Conservation (phyloP, 2,329 filamentous ascomycete genomes). For the Hymenoscyphus salicellus region DNA sequence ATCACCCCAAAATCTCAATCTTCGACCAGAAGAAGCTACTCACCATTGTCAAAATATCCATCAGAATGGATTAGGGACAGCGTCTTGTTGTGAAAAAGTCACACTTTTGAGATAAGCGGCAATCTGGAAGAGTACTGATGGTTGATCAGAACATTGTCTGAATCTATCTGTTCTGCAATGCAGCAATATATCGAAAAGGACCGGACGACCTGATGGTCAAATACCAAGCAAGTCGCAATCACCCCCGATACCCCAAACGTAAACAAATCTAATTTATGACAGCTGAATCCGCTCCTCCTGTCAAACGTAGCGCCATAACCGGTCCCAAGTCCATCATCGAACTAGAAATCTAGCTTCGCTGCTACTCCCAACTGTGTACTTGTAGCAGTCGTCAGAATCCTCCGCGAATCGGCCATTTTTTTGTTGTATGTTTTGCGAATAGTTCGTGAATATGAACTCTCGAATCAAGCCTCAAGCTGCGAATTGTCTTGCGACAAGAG, state of each 20-base stretch:
- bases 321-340: neutral
- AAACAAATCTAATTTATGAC: neutral
- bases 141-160: neutral
- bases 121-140: no score
- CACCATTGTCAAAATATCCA: neutral
- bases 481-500: conserved; percentile 24
- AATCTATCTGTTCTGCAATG: neutral
- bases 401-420: neutral
- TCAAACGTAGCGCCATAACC: neutral
- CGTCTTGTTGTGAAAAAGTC: no score
- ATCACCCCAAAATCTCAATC: neutral
- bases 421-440: neutral
- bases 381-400: neutral
- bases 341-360: conserved; percentile 1
- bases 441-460: neutral
- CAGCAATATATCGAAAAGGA: neutral
- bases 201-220: neutral
- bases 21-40: no score
- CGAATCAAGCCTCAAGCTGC: conserved; percentile 16
- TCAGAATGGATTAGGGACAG: neutral
- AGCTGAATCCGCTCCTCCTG: neutral
- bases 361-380: neutral
- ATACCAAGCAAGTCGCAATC: neutral
- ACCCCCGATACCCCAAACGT: neutral
- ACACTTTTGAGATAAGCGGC: no score